These are phyloP conservation scores for Pseudozyma thailandica DNA, from an alignment of 1,284 basidiomycete genomes.

Conservation along the genomic window DNA sequence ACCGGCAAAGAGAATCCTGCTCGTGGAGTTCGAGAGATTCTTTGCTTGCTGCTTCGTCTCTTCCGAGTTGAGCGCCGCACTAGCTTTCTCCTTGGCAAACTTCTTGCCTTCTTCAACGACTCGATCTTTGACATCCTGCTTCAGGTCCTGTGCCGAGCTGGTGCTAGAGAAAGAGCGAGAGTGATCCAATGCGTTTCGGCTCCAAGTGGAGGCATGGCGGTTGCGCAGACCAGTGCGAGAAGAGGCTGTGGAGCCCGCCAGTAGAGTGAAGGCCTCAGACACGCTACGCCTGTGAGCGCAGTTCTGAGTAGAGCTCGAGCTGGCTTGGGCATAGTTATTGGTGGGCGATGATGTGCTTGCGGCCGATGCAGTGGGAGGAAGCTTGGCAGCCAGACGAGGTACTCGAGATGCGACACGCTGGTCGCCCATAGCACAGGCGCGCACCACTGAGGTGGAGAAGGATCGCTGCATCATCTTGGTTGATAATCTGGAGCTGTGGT, in stretches of 20 bases:
- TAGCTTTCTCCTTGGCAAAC: slow-evolving; percentile 21
- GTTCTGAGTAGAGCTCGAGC: not conserved
- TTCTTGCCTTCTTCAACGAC: slow-evolving; percentile 40
- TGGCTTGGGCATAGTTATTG: not conserved
- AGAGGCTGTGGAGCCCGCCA: slow-evolving; percentile 33
- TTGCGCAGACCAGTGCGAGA: slow-evolving; percentile 26
- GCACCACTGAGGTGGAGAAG: slow-evolving; percentile 22
- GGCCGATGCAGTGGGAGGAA: not conserved
- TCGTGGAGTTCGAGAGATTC: slow-evolving; percentile 13
- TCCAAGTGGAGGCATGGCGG: slow-evolving; percentile 26
- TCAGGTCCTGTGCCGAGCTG: slow-evolving; percentile 10
- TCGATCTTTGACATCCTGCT: slow-evolving; percentile 24
- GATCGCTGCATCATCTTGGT: slow-evolving; percentile 23
- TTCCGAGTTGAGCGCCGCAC: slow-evolving; percentile 7
- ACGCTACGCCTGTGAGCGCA: slow-evolving; percentile 24
- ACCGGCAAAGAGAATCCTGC: slow-evolving; percentile 31
- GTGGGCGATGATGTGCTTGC: not conserved
- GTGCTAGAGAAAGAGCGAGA: slow-evolving; percentile 15
- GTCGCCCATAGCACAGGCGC: slow-evolving; percentile 29
- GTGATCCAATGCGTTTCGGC: not conserved
- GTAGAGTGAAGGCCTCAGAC: slow-evolving; percentile 25
- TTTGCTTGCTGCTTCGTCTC: slow-evolving; percentile 29
- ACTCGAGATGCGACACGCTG: slow-evolving; percentile 39
- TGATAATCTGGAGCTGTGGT: not conserved
- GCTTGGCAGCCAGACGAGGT: slow-evolving; percentile 26